Base-by-base conservation (phyloP, 805 yeast genomes). In the Kazachstania bromeliacearum region DNA sequence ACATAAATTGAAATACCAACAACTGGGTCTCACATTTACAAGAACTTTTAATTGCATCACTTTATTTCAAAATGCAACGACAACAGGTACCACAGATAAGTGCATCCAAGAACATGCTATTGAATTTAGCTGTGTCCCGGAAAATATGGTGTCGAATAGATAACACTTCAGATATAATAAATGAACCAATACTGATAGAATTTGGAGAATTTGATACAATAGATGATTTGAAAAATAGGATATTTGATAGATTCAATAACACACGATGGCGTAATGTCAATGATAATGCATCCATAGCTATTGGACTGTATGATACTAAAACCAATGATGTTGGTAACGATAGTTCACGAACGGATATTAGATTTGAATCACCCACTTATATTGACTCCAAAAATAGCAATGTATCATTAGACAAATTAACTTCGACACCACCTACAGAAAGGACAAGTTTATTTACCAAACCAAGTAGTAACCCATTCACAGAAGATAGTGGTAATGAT, bases 151-250 rank as follows among this genome's bases (percentile, higher is more conserved):
- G 51, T n/a, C 45, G 45, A 41, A 26, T 51, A 15, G 40, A 40
- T 8, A 13, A 26, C 24, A 24, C 32, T 5, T 40, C 38, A 13
- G 50, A 47, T 20, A 21, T 27, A 1, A 41, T 41, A 6, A 13
- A 42, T 28, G 44, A 55, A 33, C 82, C 96, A 3, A 84, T 95
- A 0, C 73, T 94, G 1, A 59, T 88, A 5, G 53, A 66, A 39
- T 79, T 83, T 14, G 64, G 66, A 13, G 74, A 74, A 21, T 52
- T 57, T 15, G 89, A 83, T 51, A 68, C 87, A 1, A 70, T 88
- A 4, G 97, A 88, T 56, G 95, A 89, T 57, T 63, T 88, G 47
- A 88, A 88, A 50, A 62, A 68, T 8, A 68, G 75, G 40, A 68
- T 88, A 1, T 57, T 77, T 25, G 62, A 61, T 31, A 82, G 79